A percentile compares a stretch with the other conserved stretches of the same genome.
phyloP scores from a whole-genome alignment of 352 stramenopile species.

The Pythium pyrilobum region DNA sequence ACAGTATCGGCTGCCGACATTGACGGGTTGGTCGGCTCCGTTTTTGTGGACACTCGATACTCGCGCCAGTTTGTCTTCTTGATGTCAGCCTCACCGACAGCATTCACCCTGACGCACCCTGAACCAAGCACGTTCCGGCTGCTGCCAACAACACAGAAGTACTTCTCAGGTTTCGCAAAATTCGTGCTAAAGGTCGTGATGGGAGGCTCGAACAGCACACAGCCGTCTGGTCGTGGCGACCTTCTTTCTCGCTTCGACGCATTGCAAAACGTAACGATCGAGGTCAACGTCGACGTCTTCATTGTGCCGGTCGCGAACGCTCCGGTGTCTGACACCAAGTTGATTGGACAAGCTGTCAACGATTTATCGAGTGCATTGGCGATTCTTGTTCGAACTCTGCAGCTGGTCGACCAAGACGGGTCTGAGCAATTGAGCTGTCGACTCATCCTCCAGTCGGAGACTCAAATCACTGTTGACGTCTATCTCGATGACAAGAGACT shows the following conservation, averaged over 20 bases:
- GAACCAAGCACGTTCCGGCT: background rate
- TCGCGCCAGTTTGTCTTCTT: slow-evolving; percentile 16
- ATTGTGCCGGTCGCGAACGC: slow-evolving; percentile 10
- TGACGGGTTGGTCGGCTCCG: background rate
- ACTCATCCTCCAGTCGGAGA: background rate
- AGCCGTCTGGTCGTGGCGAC: background rate
- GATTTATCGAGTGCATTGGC: background rate
- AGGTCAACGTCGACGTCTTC: slow-evolving; percentile 9
- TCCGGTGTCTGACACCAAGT: background rate
- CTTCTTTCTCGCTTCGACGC: background rate
- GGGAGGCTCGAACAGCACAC: background rate
- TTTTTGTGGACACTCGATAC: slow-evolving; percentile 9
- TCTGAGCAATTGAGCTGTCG: background rate
- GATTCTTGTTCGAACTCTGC: background rate
- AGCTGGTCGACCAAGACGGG: slow-evolving; percentile 6
- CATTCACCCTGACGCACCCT: slow-evolving; percentile 2
- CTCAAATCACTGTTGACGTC: background rate
- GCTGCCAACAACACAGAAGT: background rate
- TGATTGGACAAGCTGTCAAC: background rate
- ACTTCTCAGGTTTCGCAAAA: slow-evolving; percentile 26
- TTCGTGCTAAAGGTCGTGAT: slow-evolving; percentile 22
- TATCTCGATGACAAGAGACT: slow-evolving; percentile 4
- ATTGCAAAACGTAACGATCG: slow-evolving; percentile 10
- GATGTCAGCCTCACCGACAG: slow-evolving; percentile 17
- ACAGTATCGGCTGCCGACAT: background rate